phyloP scores from a whole-genome alignment of 139 green algal species.

The Chlamydomonas incerta region DNA sequence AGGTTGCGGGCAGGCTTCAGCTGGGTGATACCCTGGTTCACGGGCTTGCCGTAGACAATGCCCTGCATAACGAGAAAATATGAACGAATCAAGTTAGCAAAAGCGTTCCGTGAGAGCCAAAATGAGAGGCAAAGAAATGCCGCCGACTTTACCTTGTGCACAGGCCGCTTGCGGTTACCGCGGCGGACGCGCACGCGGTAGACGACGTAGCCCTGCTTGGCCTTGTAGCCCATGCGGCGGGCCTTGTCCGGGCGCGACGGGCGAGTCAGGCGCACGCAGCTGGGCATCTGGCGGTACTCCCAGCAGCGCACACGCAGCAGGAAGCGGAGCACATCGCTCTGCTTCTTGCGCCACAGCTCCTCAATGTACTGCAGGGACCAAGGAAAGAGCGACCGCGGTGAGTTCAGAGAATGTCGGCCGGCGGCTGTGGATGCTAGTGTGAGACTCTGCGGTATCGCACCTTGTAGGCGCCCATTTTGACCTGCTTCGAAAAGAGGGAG shows the following conservation, averaged over 20 bases:
- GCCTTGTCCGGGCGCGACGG: conserved; percentile 98
- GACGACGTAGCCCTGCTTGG: conserved; percentile 97
- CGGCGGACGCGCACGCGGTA: conserved; percentile 97
- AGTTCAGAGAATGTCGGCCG: background rate
- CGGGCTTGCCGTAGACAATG: conserved; percentile 98
- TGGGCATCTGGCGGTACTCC: conserved; percentile 98
- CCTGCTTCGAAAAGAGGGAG: conserved; percentile 34
- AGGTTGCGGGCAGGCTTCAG: conserved; percentile 97
- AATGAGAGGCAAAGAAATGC: no score
- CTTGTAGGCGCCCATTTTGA: conserved; percentile 65
- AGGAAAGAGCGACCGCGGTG: background rate
- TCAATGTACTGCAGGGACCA: conserved; percentile 91
- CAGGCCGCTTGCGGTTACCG: conserved; percentile 95
- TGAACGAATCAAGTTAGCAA: background rate
- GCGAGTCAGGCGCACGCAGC: conserved; percentile 87
- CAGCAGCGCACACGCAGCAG: conserved; percentile 98
- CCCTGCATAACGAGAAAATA: conserved; percentile 73
- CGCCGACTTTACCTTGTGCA: conserved; percentile 85
- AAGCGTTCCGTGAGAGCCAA: no score
- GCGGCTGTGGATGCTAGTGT: no score
- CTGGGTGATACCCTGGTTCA: conserved; percentile 96
- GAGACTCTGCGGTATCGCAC: conserved; percentile 7
- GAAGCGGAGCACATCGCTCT: conserved; percentile 99
- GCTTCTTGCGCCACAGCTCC: conserved; percentile 99
- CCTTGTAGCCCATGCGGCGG: conserved; percentile 96